These are phyloP conservation scores for Bruguiera sexangula DNA, from an alignment of 345 rosid genomes.

Conservation along the genomic window DNA sequence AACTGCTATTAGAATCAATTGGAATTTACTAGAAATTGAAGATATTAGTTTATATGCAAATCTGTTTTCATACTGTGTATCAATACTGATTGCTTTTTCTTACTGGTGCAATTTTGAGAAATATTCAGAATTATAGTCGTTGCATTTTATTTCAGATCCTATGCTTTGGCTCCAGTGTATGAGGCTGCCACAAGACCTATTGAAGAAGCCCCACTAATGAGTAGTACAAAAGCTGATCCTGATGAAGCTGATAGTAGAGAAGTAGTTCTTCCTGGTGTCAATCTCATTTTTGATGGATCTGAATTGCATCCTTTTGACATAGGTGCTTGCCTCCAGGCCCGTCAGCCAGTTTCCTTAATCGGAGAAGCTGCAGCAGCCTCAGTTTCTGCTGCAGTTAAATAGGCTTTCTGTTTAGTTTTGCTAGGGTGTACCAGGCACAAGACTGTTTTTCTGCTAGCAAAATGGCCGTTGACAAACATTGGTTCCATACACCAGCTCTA, in stretches of 20 bases:
- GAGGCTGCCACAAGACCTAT: constrained; percentile 65
- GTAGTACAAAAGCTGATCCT: constrained; percentile 40
- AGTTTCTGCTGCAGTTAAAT: constrained; percentile 46
- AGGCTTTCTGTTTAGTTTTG: constrained; percentile 20
- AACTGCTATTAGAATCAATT: too few species aligned
- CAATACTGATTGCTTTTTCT: neutral
- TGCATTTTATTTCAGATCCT: constrained; percentile 56
- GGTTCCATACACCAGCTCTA: constrained; percentile 11
- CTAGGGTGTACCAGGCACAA: constrained; percentile 15
- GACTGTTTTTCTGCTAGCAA: constrained; percentile 15
- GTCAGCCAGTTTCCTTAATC: constrained; percentile 83
- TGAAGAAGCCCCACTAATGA: constrained; percentile 50
- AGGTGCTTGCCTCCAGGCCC: constrained; percentile 96
- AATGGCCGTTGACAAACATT: constrained; percentile 1
- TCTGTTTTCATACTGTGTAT: neutral
- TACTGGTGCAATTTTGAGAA: neutral
- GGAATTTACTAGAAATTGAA: too few species aligned
- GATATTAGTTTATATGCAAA: too few species aligned
- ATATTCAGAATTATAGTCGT: neutral
- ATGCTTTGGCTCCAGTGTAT: constrained; percentile 62
- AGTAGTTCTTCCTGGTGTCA: constrained; percentile 82
- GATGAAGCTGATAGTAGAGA: constrained; percentile 80
- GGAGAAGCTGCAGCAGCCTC: constrained; percentile 85
- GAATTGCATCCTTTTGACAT: constrained; percentile 88
- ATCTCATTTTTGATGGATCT: constrained; percentile 80